Conservation (phyloP, 805 yeast species). For the Metschnikowia dekortorum region DNA sequence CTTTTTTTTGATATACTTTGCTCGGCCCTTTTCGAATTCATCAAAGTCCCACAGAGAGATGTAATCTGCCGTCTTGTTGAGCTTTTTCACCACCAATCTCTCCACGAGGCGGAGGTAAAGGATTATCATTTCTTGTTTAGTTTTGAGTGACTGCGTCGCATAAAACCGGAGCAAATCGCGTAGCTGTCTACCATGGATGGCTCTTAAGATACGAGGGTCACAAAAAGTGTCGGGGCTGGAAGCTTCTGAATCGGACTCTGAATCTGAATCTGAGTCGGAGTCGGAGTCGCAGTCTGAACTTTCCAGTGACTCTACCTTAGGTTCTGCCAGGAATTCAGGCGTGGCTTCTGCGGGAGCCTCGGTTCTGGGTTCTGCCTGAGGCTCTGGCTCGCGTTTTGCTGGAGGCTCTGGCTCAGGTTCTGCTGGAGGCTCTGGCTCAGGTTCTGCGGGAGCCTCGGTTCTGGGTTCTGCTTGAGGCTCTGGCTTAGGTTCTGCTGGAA, state of each 20-base stretch:
- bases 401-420: too few species aligned
- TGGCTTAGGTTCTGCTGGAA: too few species aligned
- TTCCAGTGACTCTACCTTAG: too few species aligned
- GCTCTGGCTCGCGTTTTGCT: too few species aligned
- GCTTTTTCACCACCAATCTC: not conserved
- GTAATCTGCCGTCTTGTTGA: not conserved
- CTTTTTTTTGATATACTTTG: slow-evolving; percentile 1
- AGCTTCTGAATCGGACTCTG: not conserved
- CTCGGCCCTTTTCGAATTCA: not conserved
- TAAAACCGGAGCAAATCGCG: slow-evolving; percentile 1
- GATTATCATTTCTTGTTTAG: slow-evolving; percentile 1
- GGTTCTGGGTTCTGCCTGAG: too few species aligned
- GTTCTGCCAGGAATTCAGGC: too few species aligned
- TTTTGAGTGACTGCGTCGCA: not conserved
- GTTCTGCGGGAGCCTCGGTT: too few species aligned
- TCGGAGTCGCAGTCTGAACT: too few species aligned
- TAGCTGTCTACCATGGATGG: not conserved
- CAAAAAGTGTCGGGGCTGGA: not conserved
- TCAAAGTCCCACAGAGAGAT: slow-evolving; percentile 1
- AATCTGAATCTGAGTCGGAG: not conserved
- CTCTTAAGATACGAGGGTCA: not conserved
- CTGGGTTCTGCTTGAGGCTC: too few species aligned
- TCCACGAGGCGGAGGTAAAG: slow-evolving; percentile 2
- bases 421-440: too few species aligned
- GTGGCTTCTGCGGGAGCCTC: too few species aligned